A percentile compares a stretch with the other conserved stretches of the same genome.
These are phyloP conservation scores for Paramecium tetraurelia DNA, from an alignment of 73 alveolate genomes.

Conservation along the genomic window DNA sequence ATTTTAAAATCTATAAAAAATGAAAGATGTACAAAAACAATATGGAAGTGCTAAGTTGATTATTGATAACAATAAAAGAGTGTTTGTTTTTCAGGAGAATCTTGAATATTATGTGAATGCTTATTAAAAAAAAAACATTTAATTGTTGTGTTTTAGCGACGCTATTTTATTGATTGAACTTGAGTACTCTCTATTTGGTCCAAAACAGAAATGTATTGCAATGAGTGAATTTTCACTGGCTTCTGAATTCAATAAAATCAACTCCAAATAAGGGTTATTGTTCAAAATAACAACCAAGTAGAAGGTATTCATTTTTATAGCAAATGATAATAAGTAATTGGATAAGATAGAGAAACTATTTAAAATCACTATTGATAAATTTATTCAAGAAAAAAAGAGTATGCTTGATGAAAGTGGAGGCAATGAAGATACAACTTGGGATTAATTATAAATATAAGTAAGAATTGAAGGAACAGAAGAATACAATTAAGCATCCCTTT, in stretches of 20 bases:
- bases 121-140: neutral
- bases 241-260: neutral
- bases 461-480: slow-evolving; percentile 13
- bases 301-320: neutral
- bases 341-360: neutral
- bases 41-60: neutral
- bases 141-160: neutral
- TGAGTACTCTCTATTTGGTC: neutral
- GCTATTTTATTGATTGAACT: neutral
- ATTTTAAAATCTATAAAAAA: slow-evolving; percentile 10
- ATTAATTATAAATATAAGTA: neutral
- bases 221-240: neutral
- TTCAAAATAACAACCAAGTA: neutral
- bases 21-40: neutral
- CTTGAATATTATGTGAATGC: neutral
- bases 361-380: neutral
- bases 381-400: neutral
- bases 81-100: neutral
- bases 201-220: neutral
- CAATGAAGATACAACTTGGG: neutral
- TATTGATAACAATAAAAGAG: neutral
- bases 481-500: neutral
- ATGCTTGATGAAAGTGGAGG: neutral
- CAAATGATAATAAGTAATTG: neutral
- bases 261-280: neutral